Conservation (phyloP, 129 eudicot genomes). For the Saposhnikovia divaricata region DNA sequence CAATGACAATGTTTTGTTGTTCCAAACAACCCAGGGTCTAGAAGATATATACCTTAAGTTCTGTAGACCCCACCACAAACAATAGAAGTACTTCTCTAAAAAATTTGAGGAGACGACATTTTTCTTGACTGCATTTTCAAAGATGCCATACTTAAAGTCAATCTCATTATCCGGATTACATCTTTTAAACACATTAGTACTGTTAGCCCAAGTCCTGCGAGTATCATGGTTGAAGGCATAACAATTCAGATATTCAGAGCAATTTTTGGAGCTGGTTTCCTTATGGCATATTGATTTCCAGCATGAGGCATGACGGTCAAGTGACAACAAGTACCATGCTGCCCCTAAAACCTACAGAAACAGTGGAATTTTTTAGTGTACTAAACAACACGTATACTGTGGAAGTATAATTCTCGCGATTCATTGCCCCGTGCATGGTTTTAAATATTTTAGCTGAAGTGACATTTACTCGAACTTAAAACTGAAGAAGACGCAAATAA, state of each 20-base stretch:
- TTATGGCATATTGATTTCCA: conserved; percentile 75
- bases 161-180: conserved; percentile 56
- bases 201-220: conserved; percentile 53
- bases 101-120: conserved; percentile 70
- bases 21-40: neutral
- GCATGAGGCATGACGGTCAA: conserved; percentile 91
- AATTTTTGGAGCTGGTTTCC: conserved; percentile 35
- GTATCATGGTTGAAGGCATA: conserved; percentile 24
- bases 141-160: conserved; percentile 67
- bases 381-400: neutral
- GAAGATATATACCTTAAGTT: conserved; percentile 55
- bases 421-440: neutral
- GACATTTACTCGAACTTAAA: neutral
- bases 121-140: conserved; percentile 64
- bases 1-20: neutral
- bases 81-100: conserved; percentile 70
- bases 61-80: conserved; percentile 99
- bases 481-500: neutral
- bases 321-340: conserved; percentile 90
- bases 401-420: neutral
- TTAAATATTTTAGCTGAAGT: neutral
- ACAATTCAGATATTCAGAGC: conserved; percentile 63
- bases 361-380: neutral
- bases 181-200: conserved; percentile 42
- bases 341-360: conserved; percentile 79